Evolutionary conservation across 345 rosid species (phyloP), one percentile per base, ranked within the genome.

Genomic region (Ceriops decandra): DNA sequence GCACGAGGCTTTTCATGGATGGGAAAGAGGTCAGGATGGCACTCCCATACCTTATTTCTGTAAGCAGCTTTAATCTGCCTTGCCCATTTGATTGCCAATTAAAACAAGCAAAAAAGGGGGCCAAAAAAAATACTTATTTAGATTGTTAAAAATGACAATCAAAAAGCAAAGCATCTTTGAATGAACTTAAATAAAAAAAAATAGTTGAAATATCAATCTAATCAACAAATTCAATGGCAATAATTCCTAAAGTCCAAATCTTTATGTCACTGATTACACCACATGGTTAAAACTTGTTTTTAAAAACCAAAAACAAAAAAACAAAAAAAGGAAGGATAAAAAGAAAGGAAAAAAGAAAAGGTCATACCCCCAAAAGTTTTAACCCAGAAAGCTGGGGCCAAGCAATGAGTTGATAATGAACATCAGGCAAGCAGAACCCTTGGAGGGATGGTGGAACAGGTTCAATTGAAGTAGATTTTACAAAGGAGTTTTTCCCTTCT

Each of bases 1-100:
- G 92, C 98, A 49, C 31, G 52, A 13, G 61, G 75, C 80, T 89
- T 93, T 63, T 86, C 88, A 42, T 83, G 85, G 68, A 70, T 62
- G 0, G 98, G 95, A 73, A 93, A 89, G 46, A 81, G 85, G 76
- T 93, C 98, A 69, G 97, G 98, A 74, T 91, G 97, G 20, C 86
- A 87, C 52, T 91, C 91, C 92, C 92, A 89, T 67, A 88, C 96
- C 81, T 85, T 91, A 80, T 80, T 89, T 80, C 72, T 83, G 74
- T 85, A 91, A 64, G 98, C 96, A 65, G 82, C 97, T 80, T 88
- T 89, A 61, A 93, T 85, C 97, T 93, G 71, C 33, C 24, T 36
- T 21, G 6, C 26, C 26, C 5, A 60, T 60, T 51, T 51, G 10
- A 54, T 17, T 31, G 19, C 11, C 36, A 63, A 52, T 6, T 24